phyloP scores from a whole-genome alignment of 164 flowering plant genomes.

The grape (Vitis vinifera) region DNA sequence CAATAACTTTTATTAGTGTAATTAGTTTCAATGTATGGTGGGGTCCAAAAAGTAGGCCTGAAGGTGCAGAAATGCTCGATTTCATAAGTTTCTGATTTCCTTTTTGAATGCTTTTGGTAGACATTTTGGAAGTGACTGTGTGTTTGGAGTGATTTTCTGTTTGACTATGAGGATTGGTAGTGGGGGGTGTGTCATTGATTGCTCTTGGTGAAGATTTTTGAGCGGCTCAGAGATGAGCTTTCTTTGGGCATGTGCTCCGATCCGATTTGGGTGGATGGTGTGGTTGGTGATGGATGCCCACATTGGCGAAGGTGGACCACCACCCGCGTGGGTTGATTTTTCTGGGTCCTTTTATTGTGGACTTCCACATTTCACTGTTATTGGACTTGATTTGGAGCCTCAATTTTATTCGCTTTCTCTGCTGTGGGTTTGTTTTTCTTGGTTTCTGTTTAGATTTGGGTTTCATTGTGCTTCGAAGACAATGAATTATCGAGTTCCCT shows the following conservation, averaged over 20 bases:
- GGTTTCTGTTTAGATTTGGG: not conserved
- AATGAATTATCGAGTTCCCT: not conserved
- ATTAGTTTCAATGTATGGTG: constrained; percentile 16
- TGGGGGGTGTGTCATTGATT: constrained; percentile 42
- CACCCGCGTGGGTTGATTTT: constrained; percentile 1
- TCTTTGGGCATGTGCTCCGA: constrained; percentile 27
- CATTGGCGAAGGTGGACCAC: constrained; percentile 26
- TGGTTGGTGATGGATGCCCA: constrained; percentile 40
- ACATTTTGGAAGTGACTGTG: constrained; percentile 31
- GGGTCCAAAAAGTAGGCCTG: constrained; percentile 14
- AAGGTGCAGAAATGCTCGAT: constrained; percentile 11
- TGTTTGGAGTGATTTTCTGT: constrained; percentile 31
- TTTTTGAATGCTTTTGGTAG: constrained; percentile 27
- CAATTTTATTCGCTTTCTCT: not conserved
- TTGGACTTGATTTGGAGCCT: not conserved
- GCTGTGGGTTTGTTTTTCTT: not conserved
- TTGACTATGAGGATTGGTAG: constrained; percentile 41
- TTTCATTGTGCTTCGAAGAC: not conserved
- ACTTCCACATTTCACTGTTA: constrained; percentile 6
- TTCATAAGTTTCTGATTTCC: constrained; percentile 36
- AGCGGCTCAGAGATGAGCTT: constrained; percentile 24
- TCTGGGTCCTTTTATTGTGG: constrained; percentile 11
- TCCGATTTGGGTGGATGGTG: constrained; percentile 39
- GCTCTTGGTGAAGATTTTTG: constrained; percentile 21
- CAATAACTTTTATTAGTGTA: constrained; percentile 1